A percentile compares a stretch with the other conserved stretches of the same genome.
Evolutionary conservation across 1,139 yeast genomes (phyloP).

Genomic region (Schwanniomyces etchellsii): DNA sequence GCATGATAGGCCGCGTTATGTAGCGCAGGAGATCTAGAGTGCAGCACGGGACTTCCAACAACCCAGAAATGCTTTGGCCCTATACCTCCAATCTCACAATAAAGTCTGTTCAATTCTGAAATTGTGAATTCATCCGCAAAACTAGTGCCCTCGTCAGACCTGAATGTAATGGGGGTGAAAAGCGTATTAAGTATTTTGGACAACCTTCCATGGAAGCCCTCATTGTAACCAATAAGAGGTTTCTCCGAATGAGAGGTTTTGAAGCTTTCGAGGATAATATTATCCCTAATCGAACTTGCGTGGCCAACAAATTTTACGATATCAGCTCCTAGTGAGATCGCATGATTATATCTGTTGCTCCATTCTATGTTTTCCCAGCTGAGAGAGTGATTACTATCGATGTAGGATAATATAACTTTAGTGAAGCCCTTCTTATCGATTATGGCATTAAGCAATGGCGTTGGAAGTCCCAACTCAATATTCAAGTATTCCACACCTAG

Average conservation of each 20-base stretch:
- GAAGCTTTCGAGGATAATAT: constrained; percentile 65
- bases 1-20: constrained; percentile 72
- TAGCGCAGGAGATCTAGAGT: constrained; percentile 82
- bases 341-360: constrained; percentile 67
- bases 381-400: constrained; percentile 58
- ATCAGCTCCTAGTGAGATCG: constrained; percentile 62
- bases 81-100: constrained; percentile 59
- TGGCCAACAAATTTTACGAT: constrained; percentile 79
- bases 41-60: constrained; percentile 77
- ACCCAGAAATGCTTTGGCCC: constrained; percentile 59
- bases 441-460: constrained; percentile 22
- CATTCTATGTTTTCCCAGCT: constrained; percentile 70
- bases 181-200: constrained; percentile 71
- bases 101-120: constrained; percentile 54
- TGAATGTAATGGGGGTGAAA: constrained; percentile 82
- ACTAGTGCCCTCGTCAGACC: constrained; percentile 54
- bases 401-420: constrained; percentile 76
- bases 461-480: constrained; percentile 43
- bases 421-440: constrained; percentile 48
- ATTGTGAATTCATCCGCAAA: constrained; percentile 76
- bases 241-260: constrained; percentile 43
- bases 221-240: constrained; percentile 81
- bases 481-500: constrained; percentile 57
- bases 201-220: constrained; percentile 71
- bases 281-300: constrained; percentile 62